phyloP scores from a whole-genome alignment of 345 rosid genomes.

The Rubroshorea leprosula region DNA sequence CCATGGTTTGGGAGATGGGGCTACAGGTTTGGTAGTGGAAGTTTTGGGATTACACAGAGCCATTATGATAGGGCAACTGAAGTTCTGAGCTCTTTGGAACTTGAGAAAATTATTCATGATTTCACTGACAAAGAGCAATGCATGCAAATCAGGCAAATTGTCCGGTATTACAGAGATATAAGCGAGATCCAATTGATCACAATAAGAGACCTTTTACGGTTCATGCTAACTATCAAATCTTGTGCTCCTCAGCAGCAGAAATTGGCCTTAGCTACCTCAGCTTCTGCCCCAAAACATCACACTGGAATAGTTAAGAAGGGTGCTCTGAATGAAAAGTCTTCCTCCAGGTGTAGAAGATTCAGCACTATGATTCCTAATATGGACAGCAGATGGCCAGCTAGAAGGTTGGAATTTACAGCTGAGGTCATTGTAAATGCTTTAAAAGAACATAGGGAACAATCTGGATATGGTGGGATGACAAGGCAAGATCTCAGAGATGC shows the following conservation, averaged over 20 bases:
- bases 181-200: conserved; percentile 62
- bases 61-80: conserved; percentile 57
- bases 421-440: conserved; percentile 64
- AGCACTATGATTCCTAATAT: conserved; percentile 36
- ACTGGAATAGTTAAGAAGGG: conserved; percentile 27
- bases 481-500: conserved; percentile 88
- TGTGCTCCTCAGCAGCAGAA: conserved; percentile 31
- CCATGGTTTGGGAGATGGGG: conserved; percentile 96
- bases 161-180: conserved; percentile 44
- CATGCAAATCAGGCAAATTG: conserved; percentile 37
- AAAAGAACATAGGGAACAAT: conserved; percentile 40
- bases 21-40: conserved; percentile 62
- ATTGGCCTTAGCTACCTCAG: conserved; percentile 13
- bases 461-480: conserved; percentile 52
- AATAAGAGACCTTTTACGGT: conserved; percentile 62
- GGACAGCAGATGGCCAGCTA: conserved; percentile 80
- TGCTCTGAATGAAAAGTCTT: conserved; percentile 28
- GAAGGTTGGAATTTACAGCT: conserved; percentile 72
- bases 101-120: conserved; percentile 44
- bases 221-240: conserved; percentile 60
- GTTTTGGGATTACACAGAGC: conserved; percentile 63
- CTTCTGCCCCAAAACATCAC: conserved; percentile 18
- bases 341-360: conserved; percentile 31
- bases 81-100: conserved; percentile 50
- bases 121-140: conserved; percentile 25